Percentiles rank a stretch among this genome's conserved stretches.
Conservation (phyloP, 1,284 basidiomycete species). For the Cryptococcus amylolentus region DNA sequence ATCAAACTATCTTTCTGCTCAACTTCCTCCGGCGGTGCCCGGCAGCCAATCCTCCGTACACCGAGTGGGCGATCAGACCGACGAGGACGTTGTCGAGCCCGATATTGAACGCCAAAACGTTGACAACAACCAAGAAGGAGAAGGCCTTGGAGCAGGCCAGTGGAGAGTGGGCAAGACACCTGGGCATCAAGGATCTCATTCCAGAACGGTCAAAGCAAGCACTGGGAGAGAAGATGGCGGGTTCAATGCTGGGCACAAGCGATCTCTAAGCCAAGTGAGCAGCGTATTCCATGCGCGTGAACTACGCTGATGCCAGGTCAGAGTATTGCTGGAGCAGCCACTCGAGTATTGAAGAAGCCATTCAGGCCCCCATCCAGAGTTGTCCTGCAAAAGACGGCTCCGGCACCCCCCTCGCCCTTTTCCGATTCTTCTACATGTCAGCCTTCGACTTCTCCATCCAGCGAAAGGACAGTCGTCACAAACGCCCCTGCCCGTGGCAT, state of each 20-base stretch:
- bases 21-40: background rate
- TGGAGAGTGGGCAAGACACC: conserved; percentile 38
- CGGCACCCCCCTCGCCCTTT: background rate
- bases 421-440: background rate
- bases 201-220: conserved; percentile 8
- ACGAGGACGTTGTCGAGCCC: too few relatives aligned
- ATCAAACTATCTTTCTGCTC: too few relatives aligned
- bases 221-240: background rate
- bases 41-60: background rate
- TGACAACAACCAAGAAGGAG: background rate
- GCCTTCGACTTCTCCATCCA: background rate
- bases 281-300: background rate
- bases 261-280: conserved; percentile 21
- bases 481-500: background rate
- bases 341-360: conserved; percentile 38
- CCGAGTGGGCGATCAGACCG: too few relatives aligned
- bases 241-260: conserved; percentile 7
- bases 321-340: conserved; percentile 18
- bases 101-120: background rate
- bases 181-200: conserved; percentile 35
- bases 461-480: background rate
- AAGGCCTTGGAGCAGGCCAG: conserved; percentile 16
- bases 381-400: background rate
- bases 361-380: conserved; percentile 30
- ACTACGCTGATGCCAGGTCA: background rate